A percentile compares a stretch with the other conserved stretches of the same genome.
Evolutionary conservation across 2,329 filamentous ascomycete genomes (phyloP).

Genomic region (Sporothrix brasiliensis): DNA sequence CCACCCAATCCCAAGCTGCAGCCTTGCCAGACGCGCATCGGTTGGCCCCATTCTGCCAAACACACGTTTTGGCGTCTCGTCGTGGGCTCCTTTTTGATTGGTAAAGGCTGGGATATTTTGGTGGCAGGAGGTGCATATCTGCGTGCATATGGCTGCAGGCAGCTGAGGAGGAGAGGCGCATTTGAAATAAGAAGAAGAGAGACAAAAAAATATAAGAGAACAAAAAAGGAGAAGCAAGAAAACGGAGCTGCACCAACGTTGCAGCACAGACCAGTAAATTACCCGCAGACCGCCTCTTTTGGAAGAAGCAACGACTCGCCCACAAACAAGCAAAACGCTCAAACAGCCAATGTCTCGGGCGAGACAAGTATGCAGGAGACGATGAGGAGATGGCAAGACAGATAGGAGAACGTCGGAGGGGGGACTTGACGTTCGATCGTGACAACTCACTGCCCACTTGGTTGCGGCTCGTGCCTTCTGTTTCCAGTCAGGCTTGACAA

Average conservation of each 20-base stretch:
- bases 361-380: background rate
- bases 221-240: background rate
- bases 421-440: background rate
- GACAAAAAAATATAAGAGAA: background rate
- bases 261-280: background rate
- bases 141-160: slow-evolving; percentile 28
- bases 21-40: slow-evolving; percentile 21
- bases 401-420: no score
- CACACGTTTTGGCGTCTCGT: background rate
- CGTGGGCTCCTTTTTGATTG: background rate
- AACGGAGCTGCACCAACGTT: background rate
- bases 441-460: background rate
- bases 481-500: background rate
- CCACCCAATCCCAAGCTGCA: slow-evolving; percentile 14
- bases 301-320: background rate
- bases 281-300: slow-evolving; percentile 25
- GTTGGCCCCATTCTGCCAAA: slow-evolving; percentile 5
- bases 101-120: background rate
- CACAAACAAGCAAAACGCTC: slow-evolving; percentile 1
- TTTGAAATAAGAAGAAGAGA: background rate
- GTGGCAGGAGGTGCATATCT: slow-evolving; percentile 22
- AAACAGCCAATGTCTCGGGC: slow-evolving; percentile 19
- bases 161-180: slow-evolving; percentile 19
- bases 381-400: background rate
- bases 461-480: slow-evolving; percentile 16